Base-by-base conservation (phyloP, 495 filamentous ascomycete genomes). In the Xylaria venustula region DNA sequence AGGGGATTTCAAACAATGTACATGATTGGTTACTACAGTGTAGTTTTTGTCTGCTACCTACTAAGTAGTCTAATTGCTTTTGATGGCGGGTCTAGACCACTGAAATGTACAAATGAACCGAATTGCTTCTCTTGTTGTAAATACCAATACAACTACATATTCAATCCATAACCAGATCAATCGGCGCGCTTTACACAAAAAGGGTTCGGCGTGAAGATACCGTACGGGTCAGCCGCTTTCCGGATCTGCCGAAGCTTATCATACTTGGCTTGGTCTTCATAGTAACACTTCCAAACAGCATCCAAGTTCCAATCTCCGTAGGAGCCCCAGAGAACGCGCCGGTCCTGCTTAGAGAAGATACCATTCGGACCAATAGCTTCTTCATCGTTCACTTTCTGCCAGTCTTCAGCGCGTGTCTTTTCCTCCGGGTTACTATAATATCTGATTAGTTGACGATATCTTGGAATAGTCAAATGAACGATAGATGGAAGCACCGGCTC, bases 241-340 rank as follows among this genome's bases (percentile, higher is more conserved):
- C 73, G 71, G 58, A 67, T 68, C 69, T 66, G 61, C 54, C 62
- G 63, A 12, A 77, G 63, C 61, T 70, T 73, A 32, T 75, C 67
- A 50, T 77, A 76, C 67, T 75, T 77, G 7, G 55, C 72, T 25
- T 54, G 41, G 54, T 77, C 69, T 40, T 77, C 74, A 44, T 71
- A 71, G 50, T 77, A 77, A 17, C 32, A 59, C n/a, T 66, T 64
- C 74, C 74, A 76, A 20, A 62, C 62, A 6, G 45, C 41, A 41
- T 75, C 67, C 42, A 77, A 23, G 57, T 77, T 56, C 62, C 65
- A 77, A 17, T 70, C 49, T 7, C 75, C 75, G 40, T 66, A 77
- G 0, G 73, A 76, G 7, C 72, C 75, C 75, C 75, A 77, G 3
- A 77, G 61, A 30, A 73, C 59, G 32, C 75, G 67, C 20, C 67